Conservation (phyloP, 2,329 filamentous ascomycete species). For the Simplicillium aogashimaense region DNA sequence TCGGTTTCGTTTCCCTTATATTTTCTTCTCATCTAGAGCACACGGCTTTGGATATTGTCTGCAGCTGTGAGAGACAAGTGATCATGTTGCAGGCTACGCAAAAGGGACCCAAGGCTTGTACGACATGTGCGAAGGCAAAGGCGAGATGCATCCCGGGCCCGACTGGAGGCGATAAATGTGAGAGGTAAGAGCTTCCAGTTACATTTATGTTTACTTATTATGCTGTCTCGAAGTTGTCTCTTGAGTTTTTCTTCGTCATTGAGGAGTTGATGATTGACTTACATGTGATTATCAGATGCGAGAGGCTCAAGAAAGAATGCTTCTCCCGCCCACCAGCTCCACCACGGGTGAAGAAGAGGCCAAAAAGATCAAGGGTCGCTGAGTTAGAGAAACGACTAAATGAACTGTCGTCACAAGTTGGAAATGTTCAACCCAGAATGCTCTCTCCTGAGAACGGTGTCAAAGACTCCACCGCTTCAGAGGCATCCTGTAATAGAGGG, state of each 20-base stretch:
- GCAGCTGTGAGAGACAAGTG: no score
- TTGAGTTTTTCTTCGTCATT: not conserved
- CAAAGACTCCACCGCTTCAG: slow-evolving; percentile 1
- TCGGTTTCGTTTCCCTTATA: no score
- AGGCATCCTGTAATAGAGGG: slow-evolving; percentile 3
- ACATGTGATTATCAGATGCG: slow-evolving; percentile 24
- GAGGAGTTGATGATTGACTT: no score
- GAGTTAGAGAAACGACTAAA: slow-evolving; percentile 40
- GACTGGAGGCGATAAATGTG: slow-evolving; percentile 28
- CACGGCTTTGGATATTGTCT: no score
- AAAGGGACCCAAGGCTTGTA: slow-evolving; percentile 38
- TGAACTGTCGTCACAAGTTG: slow-evolving; percentile 32
- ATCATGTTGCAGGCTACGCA: slow-evolving; percentile 15
- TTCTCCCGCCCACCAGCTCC: slow-evolving; percentile 36
- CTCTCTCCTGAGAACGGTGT: slow-evolving; percentile 5
- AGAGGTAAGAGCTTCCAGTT: slow-evolving; percentile 27
- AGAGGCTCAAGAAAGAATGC: slow-evolving; percentile 37
- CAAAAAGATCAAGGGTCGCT: slow-evolving; percentile 37
- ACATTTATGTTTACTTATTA: not conserved
- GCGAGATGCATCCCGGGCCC: slow-evolving; percentile 36
- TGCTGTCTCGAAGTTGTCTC: slow-evolving; percentile 1
- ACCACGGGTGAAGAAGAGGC: slow-evolving; percentile 33
- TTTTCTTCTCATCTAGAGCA: no score
- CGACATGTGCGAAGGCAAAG: slow-evolving; percentile 42
- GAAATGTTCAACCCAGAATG: slow-evolving; percentile 6